Base-by-base conservation (phyloP, 805 yeast genomes). In the Lachancea waltii region DNA sequence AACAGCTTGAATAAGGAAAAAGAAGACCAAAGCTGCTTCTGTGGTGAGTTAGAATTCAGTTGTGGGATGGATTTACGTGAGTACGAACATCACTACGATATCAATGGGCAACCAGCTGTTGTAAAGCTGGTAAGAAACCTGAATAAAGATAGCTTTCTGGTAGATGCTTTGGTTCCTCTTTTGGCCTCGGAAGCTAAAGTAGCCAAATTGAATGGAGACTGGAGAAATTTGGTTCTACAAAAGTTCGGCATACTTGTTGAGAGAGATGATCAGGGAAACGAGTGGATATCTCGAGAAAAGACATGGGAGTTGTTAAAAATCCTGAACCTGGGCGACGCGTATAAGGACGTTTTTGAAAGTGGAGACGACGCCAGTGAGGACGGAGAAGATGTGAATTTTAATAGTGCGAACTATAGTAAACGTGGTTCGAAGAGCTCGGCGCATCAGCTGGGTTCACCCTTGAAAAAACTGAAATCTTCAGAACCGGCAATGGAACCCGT, bases 261-360 rank as follows among this genome's bases (percentile, higher is more conserved):
- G 16, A 53, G 56, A 7, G 54, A 53, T 36, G 42, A 41, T 7
- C 47, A 42, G 14, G 59, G 56, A 9, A 45, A 47, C 11, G 49
- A 51, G 44, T 56, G 62, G 63, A 56, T 57, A 21, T 50, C 57
- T 7, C 38, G 46, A 4, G 56, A 49, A 5, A 56, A 57, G 37
- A 53, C 58, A 3, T 35, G 35, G 15, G 47, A 53, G 22, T 21
- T 55, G 18, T 30, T 54, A 30, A 42, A 46, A n/a, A 28, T 44
- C 34, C 36, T 54, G 14, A 38, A 46, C n/a, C 7, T 56, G 8
- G 41, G 36, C 8, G 44, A 46, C 16, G 19, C 45, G 25, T 55
- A 52, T 21, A 40, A 44, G 20, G 48, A 42, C 7, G 43, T 38
- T 18, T 48, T 53, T 26, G 47, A 36, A 10, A 26, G 33, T 8